phyloP scores from a whole-genome alignment of 2,329 filamentous ascomycete genomes.

The Sclerotinia glacialis region DNA sequence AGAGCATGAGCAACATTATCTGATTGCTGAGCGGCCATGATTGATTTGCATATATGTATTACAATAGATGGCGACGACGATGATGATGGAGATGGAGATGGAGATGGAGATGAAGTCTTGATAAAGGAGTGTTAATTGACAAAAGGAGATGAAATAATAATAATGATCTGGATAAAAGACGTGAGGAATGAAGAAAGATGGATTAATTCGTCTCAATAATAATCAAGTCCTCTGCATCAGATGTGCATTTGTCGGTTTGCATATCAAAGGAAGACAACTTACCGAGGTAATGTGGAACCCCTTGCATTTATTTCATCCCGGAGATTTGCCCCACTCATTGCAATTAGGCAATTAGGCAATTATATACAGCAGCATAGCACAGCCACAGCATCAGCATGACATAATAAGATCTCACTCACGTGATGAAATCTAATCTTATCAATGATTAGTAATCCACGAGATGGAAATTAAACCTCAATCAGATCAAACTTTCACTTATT shows the following conservation, averaged over 20 bases:
- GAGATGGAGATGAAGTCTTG: not conserved
- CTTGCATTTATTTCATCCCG: not conserved
- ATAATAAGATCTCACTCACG: not conserved
- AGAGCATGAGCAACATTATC: constrained; percentile 97
- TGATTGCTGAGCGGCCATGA: constrained; percentile 58
- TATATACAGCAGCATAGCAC: not conserved
- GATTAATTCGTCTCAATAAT: not conserved
- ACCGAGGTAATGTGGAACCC: constrained; percentile 23
- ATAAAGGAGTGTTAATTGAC: constrained; percentile 18
- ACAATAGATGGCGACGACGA: constrained; percentile 11
- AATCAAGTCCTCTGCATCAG: constrained; percentile 7
- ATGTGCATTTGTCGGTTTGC: constrained; percentile 13
- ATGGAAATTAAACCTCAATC: not conserved
- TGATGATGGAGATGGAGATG: not conserved
- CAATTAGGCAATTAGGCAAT: too few relatives aligned
- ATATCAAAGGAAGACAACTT: constrained; percentile 13
- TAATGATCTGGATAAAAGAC: not conserved
- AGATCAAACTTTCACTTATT: not conserved
- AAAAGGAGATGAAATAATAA: constrained; percentile 5
- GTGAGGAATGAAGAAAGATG: constrained; percentile 21
- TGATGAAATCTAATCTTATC: not conserved
- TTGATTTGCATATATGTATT: constrained; percentile 16
- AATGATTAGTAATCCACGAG: constrained; percentile 1
- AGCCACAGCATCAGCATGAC: not conserved
- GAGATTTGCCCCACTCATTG: not conserved